phyloP scores from a whole-genome alignment of 1,284 basidiomycete genomes.

The Cryptococcus deneoformans region DNA sequence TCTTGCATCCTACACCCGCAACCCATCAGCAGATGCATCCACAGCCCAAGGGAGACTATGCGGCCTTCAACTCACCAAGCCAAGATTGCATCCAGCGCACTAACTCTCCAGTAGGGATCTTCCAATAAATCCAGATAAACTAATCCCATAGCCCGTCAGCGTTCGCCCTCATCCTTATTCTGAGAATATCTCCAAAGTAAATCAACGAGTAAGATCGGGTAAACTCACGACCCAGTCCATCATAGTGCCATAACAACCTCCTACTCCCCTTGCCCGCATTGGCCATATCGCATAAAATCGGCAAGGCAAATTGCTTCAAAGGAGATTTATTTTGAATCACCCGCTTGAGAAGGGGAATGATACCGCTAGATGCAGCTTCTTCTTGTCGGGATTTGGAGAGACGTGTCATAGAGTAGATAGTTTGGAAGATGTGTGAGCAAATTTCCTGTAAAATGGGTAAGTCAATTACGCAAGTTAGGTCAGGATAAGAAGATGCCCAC shows the following conservation, averaged over 20 bases:
- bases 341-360: slow-evolving; percentile 83
- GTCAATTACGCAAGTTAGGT: background rate
- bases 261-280: slow-evolving; percentile 89
- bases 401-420: slow-evolving; percentile 91
- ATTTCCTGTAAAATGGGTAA: slow-evolving; percentile 65
- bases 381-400: slow-evolving; percentile 91
- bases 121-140: slow-evolving; percentile 81
- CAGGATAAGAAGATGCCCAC: background rate
- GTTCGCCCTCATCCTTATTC: too few species aligned
- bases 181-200: background rate
- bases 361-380: slow-evolving; percentile 92
- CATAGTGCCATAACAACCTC: slow-evolving; percentile 81
- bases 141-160: slow-evolving; percentile 14
- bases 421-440: slow-evolving; percentile 77
- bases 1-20: slow-evolving; percentile 71
- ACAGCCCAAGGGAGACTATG: background rate
- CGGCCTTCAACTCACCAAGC: slow-evolving; percentile 64
- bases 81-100: slow-evolving; percentile 83
- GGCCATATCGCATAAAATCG: slow-evolving; percentile 92
- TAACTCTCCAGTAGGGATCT: slow-evolving; percentile 95
- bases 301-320: slow-evolving; percentile 92
- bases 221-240: slow-evolving; percentile 60
- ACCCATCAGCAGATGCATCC: background rate
- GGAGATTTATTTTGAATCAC: slow-evolving; percentile 85
- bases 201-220: too few species aligned